Evolutionary conservation across 163 green algal genomes (phyloP).

Genomic region (Volvox carteri): DNA sequence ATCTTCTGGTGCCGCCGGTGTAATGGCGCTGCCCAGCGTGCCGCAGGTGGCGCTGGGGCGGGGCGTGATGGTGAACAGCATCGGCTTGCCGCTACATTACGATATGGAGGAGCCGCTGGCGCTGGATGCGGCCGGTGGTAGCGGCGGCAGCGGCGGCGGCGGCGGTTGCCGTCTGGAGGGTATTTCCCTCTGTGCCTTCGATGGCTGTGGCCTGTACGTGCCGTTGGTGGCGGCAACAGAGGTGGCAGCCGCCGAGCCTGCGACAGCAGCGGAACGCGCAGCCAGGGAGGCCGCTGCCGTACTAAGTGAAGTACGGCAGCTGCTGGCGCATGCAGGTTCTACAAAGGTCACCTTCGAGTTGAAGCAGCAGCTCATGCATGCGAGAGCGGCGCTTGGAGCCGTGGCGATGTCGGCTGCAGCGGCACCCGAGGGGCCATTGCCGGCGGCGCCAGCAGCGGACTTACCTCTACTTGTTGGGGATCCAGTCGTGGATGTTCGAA

Average conservation of each 20-base stretch:
- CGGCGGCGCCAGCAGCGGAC: background rate
- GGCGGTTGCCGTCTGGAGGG: slow-evolving; percentile 58
- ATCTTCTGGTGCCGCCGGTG: background rate
- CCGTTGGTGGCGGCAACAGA: slow-evolving; percentile 44
- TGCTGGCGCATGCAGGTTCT: slow-evolving; percentile 30
- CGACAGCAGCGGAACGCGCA: too few species aligned
- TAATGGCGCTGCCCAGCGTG: slow-evolving; percentile 23
- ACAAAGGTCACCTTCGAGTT: slow-evolving; percentile 74
- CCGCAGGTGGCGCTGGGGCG: slow-evolving; percentile 43
- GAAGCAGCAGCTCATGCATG: slow-evolving; percentile 75
- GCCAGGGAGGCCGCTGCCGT: slow-evolving; percentile 19
- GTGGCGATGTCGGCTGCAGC: background rate
- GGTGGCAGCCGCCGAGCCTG: background rate
- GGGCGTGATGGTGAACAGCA: slow-evolving; percentile 26
- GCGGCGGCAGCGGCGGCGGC: background rate
- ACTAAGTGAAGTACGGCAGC: background rate
- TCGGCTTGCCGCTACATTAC: slow-evolving; percentile 35
- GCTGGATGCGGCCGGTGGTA: background rate
- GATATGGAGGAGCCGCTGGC: background rate
- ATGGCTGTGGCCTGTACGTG: slow-evolving; percentile 66
- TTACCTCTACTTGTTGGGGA: slow-evolving; percentile 59
- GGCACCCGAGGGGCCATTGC: background rate
- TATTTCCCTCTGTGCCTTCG: slow-evolving; percentile 66
- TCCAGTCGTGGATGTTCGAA: slow-evolving; percentile 82
- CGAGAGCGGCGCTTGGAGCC: background rate